Conservation (phyloP, 1,139 yeast genomes). For the Blastobotrys raffinosifermentans region DNA sequence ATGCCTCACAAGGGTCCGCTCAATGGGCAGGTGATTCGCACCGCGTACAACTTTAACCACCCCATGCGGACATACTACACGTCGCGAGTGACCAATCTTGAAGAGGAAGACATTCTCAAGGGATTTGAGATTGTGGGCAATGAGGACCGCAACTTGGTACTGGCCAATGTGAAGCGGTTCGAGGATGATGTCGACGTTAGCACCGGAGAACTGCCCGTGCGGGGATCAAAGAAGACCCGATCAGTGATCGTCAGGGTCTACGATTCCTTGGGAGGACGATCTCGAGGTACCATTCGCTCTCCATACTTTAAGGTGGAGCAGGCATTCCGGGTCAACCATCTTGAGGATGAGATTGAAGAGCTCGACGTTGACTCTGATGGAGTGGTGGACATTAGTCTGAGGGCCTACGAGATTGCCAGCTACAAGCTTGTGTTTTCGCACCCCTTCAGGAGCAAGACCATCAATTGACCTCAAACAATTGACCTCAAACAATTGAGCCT, state of each 20-base stretch:
- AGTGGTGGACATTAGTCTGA: slow-evolving; percentile 37
- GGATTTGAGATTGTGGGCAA: slow-evolving; percentile 26
- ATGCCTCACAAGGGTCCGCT: slow-evolving; percentile 73
- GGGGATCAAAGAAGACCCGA: slow-evolving; percentile 41
- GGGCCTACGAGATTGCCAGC: slow-evolving; percentile 77
- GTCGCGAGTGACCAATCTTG: slow-evolving; percentile 6
- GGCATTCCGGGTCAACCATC: slow-evolving; percentile 57
- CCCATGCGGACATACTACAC: slow-evolving; percentile 28
- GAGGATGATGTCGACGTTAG: slow-evolving; percentile 65
- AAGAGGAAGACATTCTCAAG: slow-evolving; percentile 8
- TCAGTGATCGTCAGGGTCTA: slow-evolving; percentile 64
- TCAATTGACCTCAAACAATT: too few relatives aligned
- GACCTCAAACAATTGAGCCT: too few relatives aligned
- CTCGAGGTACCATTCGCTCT: slow-evolving; percentile 45
- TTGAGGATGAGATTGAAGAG: slow-evolving; percentile 58
- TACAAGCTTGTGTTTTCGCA: slow-evolving; percentile 24
- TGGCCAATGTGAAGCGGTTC: slow-evolving; percentile 79
- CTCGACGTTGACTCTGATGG: slow-evolving; percentile 29
- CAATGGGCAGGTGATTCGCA: slow-evolving; percentile 56
- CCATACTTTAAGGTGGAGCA: slow-evolving; percentile 39
- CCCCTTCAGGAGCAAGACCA: too few relatives aligned
- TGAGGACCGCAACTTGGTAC: slow-evolving; percentile 54
- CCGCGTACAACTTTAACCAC: slow-evolving; percentile 78
- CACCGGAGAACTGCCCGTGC: slow-evolving; percentile 36
- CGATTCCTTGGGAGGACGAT: slow-evolving; percentile 79